Evolutionary conservation across 805 yeast species (phyloP), one percentile per base, ranked within the genome.

Genomic region (Schwanniomyces sp.): DNA sequence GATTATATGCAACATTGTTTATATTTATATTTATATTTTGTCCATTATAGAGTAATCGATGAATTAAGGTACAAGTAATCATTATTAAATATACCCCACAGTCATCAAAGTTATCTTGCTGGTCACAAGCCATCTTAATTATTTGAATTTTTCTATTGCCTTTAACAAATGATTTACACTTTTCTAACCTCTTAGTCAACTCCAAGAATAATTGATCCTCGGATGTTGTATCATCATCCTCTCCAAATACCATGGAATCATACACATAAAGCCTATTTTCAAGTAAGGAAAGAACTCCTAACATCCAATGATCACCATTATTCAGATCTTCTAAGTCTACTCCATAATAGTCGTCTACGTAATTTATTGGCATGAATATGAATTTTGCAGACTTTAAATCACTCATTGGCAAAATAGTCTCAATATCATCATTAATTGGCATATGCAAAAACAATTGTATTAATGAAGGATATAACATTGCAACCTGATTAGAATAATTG

Each of bases 271-370:
- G 77, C 28, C 65, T 70, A 14, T 69, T 64, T 36, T 80, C 85
- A 11, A 75, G 62, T 7, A 77, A 51, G 29, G 77, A 74, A 6
- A 83, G 69, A 12, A 86, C 74, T 11, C 84, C 72, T 12, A 88
- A 64, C 0, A 88, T 82, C 94, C 95, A 87, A 64, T 88, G 94
- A 40, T 82, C 82, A 1, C 92, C 94, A 14, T 84, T 83, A 50
- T 81, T 86, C 2, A 77, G 80, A 0, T 67, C 66, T 41, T 76
- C 85, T 37, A 81, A 68, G 58, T 58, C 54, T 1, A 50, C 38
- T 3, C 32, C 37, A 16, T 57, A 58, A n/a, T 55, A 52, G 46
- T 82, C 85, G 40, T 76, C 85, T 50, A 80, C 82, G 58, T 81
- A 86, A 60, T 85, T 87, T 26, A 86, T 70, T 0, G 92, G 94